phyloP scores from a whole-genome alignment of 805 yeast species.

The Candida glaebosa region DNA sequence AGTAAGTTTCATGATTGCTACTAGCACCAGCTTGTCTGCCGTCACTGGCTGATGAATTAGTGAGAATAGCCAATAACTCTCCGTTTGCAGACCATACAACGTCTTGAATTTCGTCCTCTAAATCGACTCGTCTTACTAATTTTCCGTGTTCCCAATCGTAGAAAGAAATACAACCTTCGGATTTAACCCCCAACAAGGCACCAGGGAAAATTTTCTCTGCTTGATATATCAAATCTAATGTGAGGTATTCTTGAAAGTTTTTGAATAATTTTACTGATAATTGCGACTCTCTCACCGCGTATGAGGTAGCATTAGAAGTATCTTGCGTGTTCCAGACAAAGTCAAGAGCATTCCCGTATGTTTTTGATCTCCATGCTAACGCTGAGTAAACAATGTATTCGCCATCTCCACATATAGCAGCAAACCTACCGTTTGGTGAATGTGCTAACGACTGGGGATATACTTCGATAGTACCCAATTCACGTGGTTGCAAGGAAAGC shows the following conservation, averaged over 20 bases:
- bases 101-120: conserved; percentile 66
- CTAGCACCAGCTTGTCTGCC: conserved; percentile 18
- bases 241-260: conserved; percentile 77
- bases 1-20: conserved; percentile 61
- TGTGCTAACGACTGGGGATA: conserved; percentile 85
- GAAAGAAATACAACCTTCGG: conserved; percentile 80
- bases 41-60: conserved; percentile 24
- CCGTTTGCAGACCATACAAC: conserved; percentile 94
- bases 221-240: conserved; percentile 63
- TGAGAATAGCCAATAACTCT: conserved; percentile 73
- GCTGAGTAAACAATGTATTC: conserved; percentile 96
- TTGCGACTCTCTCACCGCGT: conserved; percentile 73
- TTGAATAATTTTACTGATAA: conserved; percentile 68
- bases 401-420: conserved; percentile 96
- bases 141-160: conserved; percentile 92
- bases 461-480: conserved; percentile 89
- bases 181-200: conserved; percentile 78
- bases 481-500: conserved; percentile 76
- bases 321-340: conserved; percentile 93
- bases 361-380: conserved; percentile 95
- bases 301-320: conserved; percentile 57
- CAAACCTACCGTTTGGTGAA: conserved; percentile 97
- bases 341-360: conserved; percentile 85
- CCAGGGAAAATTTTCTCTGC: conserved; percentile 87
- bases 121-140: conserved; percentile 84